These are phyloP conservation scores for Osmanthus fragrans DNA, from an alignment of 257 asterid species.

Conservation along the genomic window DNA sequence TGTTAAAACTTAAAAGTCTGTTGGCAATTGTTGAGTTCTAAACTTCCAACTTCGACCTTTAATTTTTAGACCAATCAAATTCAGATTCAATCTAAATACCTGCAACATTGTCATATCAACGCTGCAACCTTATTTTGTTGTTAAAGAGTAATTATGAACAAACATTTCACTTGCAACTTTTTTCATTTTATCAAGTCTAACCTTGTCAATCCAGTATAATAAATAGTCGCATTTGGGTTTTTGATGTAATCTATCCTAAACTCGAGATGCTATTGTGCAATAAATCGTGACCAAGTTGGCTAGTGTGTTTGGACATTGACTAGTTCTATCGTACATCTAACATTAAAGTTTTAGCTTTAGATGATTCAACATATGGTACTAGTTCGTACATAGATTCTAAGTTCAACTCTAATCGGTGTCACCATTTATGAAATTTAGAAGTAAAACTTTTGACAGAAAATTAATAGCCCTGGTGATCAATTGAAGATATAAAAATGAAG, in stretches of 20 bases:
- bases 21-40: neutral
- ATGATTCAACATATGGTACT: too few species aligned
- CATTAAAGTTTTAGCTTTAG: too few species aligned
- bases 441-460: too few species aligned
- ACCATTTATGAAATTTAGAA: neutral
- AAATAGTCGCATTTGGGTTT: neutral
- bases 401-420: neutral
- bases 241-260: neutral
- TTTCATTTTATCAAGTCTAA: too few species aligned
- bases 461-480: too few species aligned
- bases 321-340: neutral
- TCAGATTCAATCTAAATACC: neutral
- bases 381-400: too few species aligned
- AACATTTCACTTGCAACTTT: neutral
- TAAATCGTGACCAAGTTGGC: neutral
- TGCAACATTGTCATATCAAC: neutral
- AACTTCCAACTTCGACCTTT: neutral
- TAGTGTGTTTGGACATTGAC: neutral
- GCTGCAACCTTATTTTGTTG: neutral
- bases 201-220: neutral
- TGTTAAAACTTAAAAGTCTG: neutral
- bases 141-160: neutral
- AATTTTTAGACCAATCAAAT: neutral
- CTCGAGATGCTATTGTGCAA: neutral
- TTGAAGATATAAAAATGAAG: too few species aligned